Conservation (phyloP, 73 alveolate species). For the Paramecium primaurelia region DNA sequence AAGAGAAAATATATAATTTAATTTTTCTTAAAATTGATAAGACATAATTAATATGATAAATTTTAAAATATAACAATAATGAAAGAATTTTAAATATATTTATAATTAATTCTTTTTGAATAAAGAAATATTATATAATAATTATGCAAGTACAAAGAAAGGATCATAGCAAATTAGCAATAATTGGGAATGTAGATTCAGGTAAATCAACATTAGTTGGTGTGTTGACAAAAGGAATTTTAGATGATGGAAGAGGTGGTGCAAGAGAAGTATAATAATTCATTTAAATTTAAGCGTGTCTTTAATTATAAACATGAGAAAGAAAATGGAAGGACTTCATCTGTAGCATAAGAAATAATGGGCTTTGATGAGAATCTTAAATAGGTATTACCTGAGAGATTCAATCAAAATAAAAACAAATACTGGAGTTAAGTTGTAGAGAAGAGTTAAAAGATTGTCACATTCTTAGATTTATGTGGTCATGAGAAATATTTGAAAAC, state of each 20-base stretch:
- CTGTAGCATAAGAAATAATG: slow-evolving; percentile 94
- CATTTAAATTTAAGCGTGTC: slow-evolving; percentile 63
- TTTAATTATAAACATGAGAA: slow-evolving; percentile 96
- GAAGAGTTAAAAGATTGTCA: slow-evolving; percentile 72
- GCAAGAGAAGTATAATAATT: slow-evolving; percentile 69
- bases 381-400: slow-evolving; percentile 73
- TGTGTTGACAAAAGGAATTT: slow-evolving; percentile 86
- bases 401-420: slow-evolving; percentile 78
- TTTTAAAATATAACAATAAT: background rate
- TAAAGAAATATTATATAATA: background rate
- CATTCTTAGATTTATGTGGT: slow-evolving; percentile 96
- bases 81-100: background rate
- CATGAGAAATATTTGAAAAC: slow-evolving; percentile 98
- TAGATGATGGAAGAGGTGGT: slow-evolving; percentile 98
- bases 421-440: slow-evolving; percentile 85
- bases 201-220: slow-evolving; percentile 98
- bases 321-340: slow-evolving; percentile 94
- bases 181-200: slow-evolving; percentile 82
- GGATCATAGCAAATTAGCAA: slow-evolving; percentile 12
- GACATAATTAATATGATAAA: background rate
- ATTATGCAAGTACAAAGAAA: background rate
- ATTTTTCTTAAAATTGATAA: background rate
- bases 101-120: background rate
- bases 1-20: too few relatives aligned
- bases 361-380: slow-evolving; percentile 74